These are phyloP conservation scores for Lachancea meyersii DNA, from an alignment of 805 yeast species.

Conservation along the genomic window DNA sequence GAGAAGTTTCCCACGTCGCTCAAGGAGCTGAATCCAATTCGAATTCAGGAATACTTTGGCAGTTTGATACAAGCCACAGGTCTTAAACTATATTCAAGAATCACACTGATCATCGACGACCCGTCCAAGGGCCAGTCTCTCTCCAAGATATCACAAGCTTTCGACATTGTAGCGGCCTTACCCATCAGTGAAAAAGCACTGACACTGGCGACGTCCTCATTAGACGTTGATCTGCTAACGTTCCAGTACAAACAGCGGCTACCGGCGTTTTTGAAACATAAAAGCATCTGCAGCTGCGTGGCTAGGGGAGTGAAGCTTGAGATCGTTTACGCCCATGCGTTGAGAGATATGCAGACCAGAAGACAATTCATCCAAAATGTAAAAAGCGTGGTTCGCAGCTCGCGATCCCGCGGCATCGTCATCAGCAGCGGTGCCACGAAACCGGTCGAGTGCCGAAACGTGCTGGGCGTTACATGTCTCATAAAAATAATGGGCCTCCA, in stretches of 20 bases:
- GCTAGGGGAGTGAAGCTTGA: constrained; percentile 81
- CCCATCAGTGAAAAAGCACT: constrained; percentile 78
- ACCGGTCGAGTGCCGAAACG: constrained; percentile 56
- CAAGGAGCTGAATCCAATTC: constrained; percentile 41
- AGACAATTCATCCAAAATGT: constrained; percentile 65
- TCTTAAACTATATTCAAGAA: constrained; percentile 54
- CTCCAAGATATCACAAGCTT: constrained; percentile 36
- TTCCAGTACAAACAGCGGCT: constrained; percentile 58
- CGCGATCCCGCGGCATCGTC: constrained; percentile 73
- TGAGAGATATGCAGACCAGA: constrained; percentile 41
- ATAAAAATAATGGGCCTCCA: constrained; percentile 67
- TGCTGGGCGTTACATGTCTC: constrained; percentile 62
- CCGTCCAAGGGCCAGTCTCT: constrained; percentile 62
- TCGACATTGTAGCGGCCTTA: constrained; percentile 75
- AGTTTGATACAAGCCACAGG: constrained; percentile 32
- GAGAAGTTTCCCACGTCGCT: constrained; percentile 46
- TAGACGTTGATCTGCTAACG: constrained; percentile 79
- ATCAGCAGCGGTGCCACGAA: constrained; percentile 67
- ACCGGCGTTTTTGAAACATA: constrained; percentile 76
- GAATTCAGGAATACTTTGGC: constrained; percentile 24
- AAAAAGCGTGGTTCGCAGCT: constrained; percentile 69
- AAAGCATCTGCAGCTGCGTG: constrained; percentile 75
- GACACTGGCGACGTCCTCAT: constrained; percentile 61
- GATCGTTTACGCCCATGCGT: constrained; percentile 55
- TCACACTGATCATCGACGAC: constrained; percentile 72